phyloP scores from a whole-genome alignment of 2,329 filamentous ascomycete genomes.

The Hypomyces perniciosus region DNA sequence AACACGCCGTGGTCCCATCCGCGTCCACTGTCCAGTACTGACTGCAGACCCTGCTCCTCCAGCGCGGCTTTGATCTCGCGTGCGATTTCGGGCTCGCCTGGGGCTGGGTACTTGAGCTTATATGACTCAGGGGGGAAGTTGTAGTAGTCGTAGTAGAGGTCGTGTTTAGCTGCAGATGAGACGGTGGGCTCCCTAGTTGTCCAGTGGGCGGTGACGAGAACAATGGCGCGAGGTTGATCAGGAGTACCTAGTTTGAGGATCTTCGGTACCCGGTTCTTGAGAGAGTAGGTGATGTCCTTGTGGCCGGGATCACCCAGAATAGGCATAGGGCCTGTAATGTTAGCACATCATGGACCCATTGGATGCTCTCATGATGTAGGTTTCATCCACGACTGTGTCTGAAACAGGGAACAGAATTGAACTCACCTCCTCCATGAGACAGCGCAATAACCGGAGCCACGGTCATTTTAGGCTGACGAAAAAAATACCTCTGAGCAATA shows the following conservation, averaged over 20 bases:
- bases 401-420: background rate
- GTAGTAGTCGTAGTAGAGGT: constrained; percentile 53
- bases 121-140: constrained; percentile 54
- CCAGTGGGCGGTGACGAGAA: constrained; percentile 56
- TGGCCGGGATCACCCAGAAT: constrained; percentile 50
- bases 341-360: background rate
- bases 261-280: constrained; percentile 47
- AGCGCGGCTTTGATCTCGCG: constrained; percentile 41
- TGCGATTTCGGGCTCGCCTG: constrained; percentile 49
- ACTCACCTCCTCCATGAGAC: constrained; percentile 43
- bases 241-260: constrained; percentile 49
- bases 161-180: constrained; percentile 41
- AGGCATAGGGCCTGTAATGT: constrained; percentile 46
- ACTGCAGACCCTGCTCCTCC: constrained; percentile 38
- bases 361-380: background rate
- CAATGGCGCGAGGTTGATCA: constrained; percentile 44
- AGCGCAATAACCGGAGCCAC: constrained; percentile 41
- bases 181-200: constrained; percentile 43
- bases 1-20: constrained; percentile 59
- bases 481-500: constrained; percentile 8
- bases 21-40: constrained; percentile 33
- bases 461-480: constrained; percentile 27
- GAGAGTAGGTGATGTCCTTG: constrained; percentile 43
- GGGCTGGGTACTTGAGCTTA: constrained; percentile 49
- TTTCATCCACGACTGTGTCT: background rate